Evolutionary conservation across 306 rosid species (phyloP), one percentile per base, ranked within the genome.

Genomic region (Erythrophleum fordii): DNA sequence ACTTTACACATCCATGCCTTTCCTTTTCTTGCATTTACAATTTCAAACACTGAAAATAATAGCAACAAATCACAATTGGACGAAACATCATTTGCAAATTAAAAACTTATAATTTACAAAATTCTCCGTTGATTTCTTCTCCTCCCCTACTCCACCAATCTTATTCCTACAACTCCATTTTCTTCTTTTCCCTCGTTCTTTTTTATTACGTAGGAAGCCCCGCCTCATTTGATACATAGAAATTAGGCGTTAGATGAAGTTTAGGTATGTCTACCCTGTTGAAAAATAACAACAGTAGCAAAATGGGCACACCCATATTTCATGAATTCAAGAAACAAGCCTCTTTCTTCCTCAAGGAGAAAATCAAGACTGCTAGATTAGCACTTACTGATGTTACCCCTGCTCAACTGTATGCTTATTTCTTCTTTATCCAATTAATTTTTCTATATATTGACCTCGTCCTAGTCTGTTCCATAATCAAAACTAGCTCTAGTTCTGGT

Each of bases 301-400:
- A 84, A 49, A 82, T 84, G 91, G 77, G 82, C 26, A 55, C 88
- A 0, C 91, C 99, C 73, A 87, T 72, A 53, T 91, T 95, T 80
- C 81, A 62, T 83, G 99, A 93, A 18, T 88, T 93, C 85, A 93
- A 88, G 81, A 95, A 86, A 56, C 99, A 95, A 73, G 99, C 99
- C 67, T 95, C 99, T 67, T 95, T 90, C 89, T 95, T 88, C 83
- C 74, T 95, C 79, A 95, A 90, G 88, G 97, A 91, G 88, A 95
- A 95, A 80, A 75, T 95, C 87, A 95, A 91, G 88, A 91, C 89
- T 72, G 98, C 98, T 28, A 90, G 99, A 87, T 82, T 95, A 72
- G 99, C 94, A 65, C 94, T 95, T 71, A 95, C 99, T 11, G 98
- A 95, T 90, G 98, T 93, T 74, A 95, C 99, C 49, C 91, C 97